Evolutionary conservation across 2,329 filamentous ascomycete species (phyloP), one percentile per base, ranked within the genome.

Genomic region (Aspergillus alliaceus): DNA sequence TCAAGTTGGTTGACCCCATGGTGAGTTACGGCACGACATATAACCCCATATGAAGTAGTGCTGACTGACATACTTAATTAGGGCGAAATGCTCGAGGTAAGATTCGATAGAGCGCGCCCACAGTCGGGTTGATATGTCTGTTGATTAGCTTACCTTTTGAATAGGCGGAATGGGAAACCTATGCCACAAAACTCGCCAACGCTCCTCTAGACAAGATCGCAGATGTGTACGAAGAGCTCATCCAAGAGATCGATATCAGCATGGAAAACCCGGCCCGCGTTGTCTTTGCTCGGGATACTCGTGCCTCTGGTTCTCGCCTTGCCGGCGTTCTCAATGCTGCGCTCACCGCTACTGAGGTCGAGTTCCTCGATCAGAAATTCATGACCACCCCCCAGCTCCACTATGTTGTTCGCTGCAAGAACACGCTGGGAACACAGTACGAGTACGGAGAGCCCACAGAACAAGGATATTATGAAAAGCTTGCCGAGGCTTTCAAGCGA

Each of bases 331-430:
- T 98, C 50, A 84, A 87, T 58, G 89, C 91, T 69, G 91, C 91
- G 18, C 81, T 98, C 62, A 86, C 88, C 59, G 90, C 90, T 51
- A 88, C 89, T 47, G 84, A 85, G 55, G 86, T 89, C 54, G 86
- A 91, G 59, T 88, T 86, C 71, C 86, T 86, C 70, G 93, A 98
- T 80, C 93, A 88, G 79, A 95, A 93, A 77, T 88, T 93, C 72
- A 82, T 97, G 69, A 98, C 95, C 12, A 99, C 95, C 3, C 95
- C 95, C n/a, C 95, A 98, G 79, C 84, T 99, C 57, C 95, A 99
- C 80, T 99, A 99, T 77, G 83, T 98, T 63, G 93, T 93, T 31
- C 90, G 95, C 63, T 96, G 93, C 75, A 85, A 92, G 77, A 99
- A 99, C 79, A 98, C 93, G 1, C 85, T 95, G 68, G 90, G 90